These are phyloP conservation scores for Cyberlindnera saturnus DNA, from an alignment of 805 yeast genomes.

Conservation along the genomic window DNA sequence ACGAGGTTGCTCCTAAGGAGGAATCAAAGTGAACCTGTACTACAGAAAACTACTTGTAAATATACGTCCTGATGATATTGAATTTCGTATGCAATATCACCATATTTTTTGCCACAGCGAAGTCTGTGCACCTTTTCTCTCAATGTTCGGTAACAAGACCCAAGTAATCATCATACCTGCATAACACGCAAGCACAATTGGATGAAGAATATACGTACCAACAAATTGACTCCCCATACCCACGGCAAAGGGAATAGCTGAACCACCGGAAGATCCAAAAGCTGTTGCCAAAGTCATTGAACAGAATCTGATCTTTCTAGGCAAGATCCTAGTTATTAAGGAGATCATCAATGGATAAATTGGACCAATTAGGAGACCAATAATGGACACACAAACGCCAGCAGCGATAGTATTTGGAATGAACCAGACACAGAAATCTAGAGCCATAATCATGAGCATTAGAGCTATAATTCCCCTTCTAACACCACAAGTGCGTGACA, in stretches of 20 bases:
- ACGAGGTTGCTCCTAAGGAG: conserved; percentile 34
- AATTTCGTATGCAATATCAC: conserved; percentile 6
- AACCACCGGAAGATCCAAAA: conserved; percentile 55
- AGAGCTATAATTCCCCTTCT: conserved; percentile 37
- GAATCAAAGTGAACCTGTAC: background rate
- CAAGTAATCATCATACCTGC: conserved; percentile 31
- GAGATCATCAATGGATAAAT: conserved; percentile 47
- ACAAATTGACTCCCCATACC: conserved; percentile 41
- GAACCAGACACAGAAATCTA: conserved; percentile 42
- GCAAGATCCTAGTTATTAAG: conserved; percentile 37
- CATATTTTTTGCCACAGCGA: conserved; percentile 20
- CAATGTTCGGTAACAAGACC: conserved; percentile 40
- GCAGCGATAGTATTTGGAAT: conserved; percentile 38
- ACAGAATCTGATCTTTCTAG: conserved; percentile 45
- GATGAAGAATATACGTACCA: conserved; percentile 46
- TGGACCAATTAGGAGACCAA: conserved; percentile 55
- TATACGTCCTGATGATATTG: background rate
- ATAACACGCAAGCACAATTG: conserved; percentile 36
- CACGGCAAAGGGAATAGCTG: conserved; percentile 45
- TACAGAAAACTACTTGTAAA: background rate
- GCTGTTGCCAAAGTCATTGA: conserved; percentile 48
- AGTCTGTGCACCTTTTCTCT: conserved; percentile 22
- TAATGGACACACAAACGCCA: conserved; percentile 38
- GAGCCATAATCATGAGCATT: conserved; percentile 28
- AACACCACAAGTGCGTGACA: conserved; percentile 36